Evolutionary conservation across 768 basidiomycete genomes (phyloP).

Genomic region (Tulasnella sp.): DNA sequence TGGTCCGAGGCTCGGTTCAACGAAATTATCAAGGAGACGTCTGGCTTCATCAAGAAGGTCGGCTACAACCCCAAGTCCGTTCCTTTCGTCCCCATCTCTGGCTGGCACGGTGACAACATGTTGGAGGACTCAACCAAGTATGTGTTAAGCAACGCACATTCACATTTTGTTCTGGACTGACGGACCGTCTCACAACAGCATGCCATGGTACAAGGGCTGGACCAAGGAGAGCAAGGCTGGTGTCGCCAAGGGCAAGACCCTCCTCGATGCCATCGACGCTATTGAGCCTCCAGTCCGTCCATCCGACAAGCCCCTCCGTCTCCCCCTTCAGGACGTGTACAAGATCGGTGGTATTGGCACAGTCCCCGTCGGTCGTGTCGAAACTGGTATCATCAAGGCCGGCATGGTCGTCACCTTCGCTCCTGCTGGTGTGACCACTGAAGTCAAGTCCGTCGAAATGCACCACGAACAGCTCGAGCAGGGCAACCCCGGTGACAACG

Average conservation of each 20-base stretch:
- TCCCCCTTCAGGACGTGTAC: conserved; percentile 99
- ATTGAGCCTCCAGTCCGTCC: conserved; percentile 98
- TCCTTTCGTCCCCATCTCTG: conserved; percentile 99
- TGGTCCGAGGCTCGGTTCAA: conserved; percentile 99
- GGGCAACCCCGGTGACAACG: conserved; percentile 98
- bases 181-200: conserved; percentile 54
- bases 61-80: conserved; percentile 99
- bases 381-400: conserved; percentile 99
- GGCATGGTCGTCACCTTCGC: conserved; percentile 99
- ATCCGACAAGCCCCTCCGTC: conserved; percentile 99
- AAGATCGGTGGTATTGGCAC: conserved; percentile 99
- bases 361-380: conserved; percentile 99
- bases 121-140: conserved; percentile 97
- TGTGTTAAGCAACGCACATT: conserved; percentile 41
- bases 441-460: conserved; percentile 99
- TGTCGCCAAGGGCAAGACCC: conserved; percentile 96
- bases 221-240: conserved; percentile 93
- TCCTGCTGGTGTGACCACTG: conserved; percentile 97
- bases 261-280: conserved; percentile 99
- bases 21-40: conserved; percentile 98
- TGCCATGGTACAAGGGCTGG: conserved; percentile 99
- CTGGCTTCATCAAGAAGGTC: conserved; percentile 99
- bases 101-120: conserved; percentile 99
- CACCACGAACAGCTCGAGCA: conserved; percentile 96
- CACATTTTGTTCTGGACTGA: conserved; percentile 30